A percentile compares a stretch with the other conserved stretches of the same genome.
Evolutionary conservation across 2,329 filamentous ascomycete genomes (phyloP).

Genomic region (Fusarium austroafricanum): DNA sequence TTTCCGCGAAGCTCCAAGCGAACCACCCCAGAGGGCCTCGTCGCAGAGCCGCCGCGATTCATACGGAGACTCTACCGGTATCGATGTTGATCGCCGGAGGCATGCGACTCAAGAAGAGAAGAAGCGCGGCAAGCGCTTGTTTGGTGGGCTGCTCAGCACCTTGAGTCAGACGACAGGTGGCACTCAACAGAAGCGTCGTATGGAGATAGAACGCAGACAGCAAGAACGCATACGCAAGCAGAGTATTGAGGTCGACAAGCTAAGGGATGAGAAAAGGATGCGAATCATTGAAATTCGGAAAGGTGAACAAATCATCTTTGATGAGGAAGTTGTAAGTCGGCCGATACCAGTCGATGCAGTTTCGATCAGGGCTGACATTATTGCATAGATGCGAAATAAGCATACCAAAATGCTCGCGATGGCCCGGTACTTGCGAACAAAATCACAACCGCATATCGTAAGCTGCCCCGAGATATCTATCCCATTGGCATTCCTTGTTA

Average conservation of each 20-base stretch:
- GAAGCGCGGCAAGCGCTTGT: slow-evolving; percentile 85
- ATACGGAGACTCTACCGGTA: slow-evolving; percentile 4
- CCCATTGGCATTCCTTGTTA: slow-evolving; percentile 8
- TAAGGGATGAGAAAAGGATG: slow-evolving; percentile 73
- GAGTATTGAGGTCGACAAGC: slow-evolving; percentile 75
- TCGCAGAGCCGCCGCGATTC: slow-evolving; percentile 20
- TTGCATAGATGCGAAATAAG: slow-evolving; percentile 76
- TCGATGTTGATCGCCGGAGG: slow-evolving; percentile 40
- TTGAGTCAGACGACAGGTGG: slow-evolving; percentile 77
- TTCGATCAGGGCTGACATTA: slow-evolving; percentile 29
- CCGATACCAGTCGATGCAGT: background rate
- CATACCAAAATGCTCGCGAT: slow-evolving; percentile 78
- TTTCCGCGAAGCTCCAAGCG: slow-evolving; percentile 21
- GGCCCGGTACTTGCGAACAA: slow-evolving; percentile 80
- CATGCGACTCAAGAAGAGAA: slow-evolving; percentile 74
- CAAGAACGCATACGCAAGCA: slow-evolving; percentile 80
- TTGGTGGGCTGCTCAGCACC: slow-evolving; percentile 83
- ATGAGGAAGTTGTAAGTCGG: slow-evolving; percentile 77
- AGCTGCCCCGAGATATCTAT: slow-evolving; percentile 49
- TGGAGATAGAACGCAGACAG: slow-evolving; percentile 85
- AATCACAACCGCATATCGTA: slow-evolving; percentile 78
- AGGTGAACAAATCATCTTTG: slow-evolving; percentile 78
- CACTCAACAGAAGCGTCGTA: slow-evolving; percentile 74
- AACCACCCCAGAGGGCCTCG: slow-evolving; percentile 33
- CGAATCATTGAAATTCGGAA: slow-evolving; percentile 70